These are phyloP conservation scores for Chaetomidium leptoderma DNA, from an alignment of 495 filamentous ascomycete species.

Conservation along the genomic window DNA sequence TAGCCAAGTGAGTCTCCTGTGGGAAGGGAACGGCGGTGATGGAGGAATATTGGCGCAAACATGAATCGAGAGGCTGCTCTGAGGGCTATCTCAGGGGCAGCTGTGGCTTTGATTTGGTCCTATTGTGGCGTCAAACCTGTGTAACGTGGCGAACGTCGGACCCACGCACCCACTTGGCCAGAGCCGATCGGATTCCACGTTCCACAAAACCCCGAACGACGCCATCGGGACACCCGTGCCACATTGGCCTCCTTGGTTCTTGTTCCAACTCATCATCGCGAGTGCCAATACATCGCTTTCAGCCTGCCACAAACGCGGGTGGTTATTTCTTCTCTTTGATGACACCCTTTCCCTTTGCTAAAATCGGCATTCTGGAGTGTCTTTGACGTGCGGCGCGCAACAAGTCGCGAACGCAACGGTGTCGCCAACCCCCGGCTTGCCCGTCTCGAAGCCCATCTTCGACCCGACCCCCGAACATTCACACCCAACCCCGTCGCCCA, in stretches of 20 bases:
- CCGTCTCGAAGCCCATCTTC: too few species aligned
- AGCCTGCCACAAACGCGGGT: too few species aligned
- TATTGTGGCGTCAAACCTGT: background rate
- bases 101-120: background rate
- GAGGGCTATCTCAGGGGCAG: background rate
- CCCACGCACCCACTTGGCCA: background rate
- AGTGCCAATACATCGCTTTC: too few species aligned
- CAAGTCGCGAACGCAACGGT: too few species aligned
- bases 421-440: too few species aligned
- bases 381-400: too few species aligned
- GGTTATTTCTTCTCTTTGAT: too few species aligned
- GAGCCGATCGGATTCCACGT: background rate
- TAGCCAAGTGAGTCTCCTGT: background rate
- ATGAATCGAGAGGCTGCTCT: background rate
- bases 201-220: background rate
- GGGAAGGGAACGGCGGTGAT: conserved; percentile 9
- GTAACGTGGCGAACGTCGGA: background rate
- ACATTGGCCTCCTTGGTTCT: too few species aligned
- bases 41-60: conserved; percentile 8
- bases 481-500: too few species aligned
- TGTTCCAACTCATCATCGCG: background rate
- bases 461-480: too few species aligned
- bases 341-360: too few species aligned
- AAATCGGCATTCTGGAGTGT: too few species aligned
- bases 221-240: background rate